Base-by-base conservation (phyloP, 1,284 basidiomycete genomes). In the Irpex rosettiformis region DNA sequence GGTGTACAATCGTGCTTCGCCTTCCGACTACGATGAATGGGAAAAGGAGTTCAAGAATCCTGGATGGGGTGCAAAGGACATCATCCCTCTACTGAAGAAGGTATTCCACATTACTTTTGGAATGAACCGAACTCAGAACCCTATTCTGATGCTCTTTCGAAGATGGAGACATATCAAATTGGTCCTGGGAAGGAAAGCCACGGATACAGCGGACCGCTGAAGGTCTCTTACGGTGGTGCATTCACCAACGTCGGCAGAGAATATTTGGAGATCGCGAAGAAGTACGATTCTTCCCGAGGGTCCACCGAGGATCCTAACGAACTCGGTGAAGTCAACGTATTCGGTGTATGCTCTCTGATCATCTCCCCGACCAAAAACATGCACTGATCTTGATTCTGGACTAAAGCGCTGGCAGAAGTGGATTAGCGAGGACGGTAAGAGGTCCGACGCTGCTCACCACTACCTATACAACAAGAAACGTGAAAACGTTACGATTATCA, bases 1-100 rank as follows among this genome's bases (percentile, higher is more conserved):
- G 58, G 57, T 78, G 65, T 84, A 84, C 58, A 79, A 74, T 18
- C 76, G 83, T 11, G 77, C 79, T 4, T 68, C 77, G 13, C 74
- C 78, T 18, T 82, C 81, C 3, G 82, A 83, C 66, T 83, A 77
- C 55, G 79, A 83, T 57, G 79, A 77, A 58, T 82, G 81, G 81
- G 75, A 77, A 58, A 70, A 52, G 1, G 62, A 71, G 2, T 68
- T 78, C 29, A 70, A 72, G 0, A 83, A 83, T 60, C 67, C 73
- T 29, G 82, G 81, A 2, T 83, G 81, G 82, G 73, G 78, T n/a
- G 78, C 77, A 0, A 73, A 73, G 56, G 66, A 76, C 27, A 60
- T 83, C 8, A 72, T 83, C 28, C 79, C 82, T 0, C 66, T 61
- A n/a, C 18, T 61, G 18, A 61, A 58, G 28, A 61, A 61, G 57